Evolutionary conservation across 495 filamentous ascomycete species (phyloP).

Genomic region (Trichoderma reesei): DNA sequence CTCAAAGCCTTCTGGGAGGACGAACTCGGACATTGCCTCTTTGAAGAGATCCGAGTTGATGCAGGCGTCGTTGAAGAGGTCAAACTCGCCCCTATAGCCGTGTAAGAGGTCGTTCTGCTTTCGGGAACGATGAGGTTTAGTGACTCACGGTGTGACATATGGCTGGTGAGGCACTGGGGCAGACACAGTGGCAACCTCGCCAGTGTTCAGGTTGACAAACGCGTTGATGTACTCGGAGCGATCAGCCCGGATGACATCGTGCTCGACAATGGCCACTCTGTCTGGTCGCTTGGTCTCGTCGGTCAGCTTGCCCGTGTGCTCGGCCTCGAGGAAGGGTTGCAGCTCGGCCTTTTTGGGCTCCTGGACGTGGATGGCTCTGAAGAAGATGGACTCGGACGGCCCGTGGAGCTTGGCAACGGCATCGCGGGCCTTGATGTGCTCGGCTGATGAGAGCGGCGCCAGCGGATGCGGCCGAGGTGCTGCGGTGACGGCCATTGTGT

Average conservation of each 20-base stretch:
- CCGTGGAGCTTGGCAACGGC: slow-evolving; percentile 19
- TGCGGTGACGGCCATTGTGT: not conserved
- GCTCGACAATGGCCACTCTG: slow-evolving; percentile 53
- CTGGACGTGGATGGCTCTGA: slow-evolving; percentile 53
- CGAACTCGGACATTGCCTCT: slow-evolving; percentile 48
- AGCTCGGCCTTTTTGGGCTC: slow-evolving; percentile 54
- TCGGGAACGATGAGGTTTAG: not conserved
- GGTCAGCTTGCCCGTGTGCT: slow-evolving; percentile 28
- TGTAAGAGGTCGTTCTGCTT: not conserved
- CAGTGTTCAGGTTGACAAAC: slow-evolving; percentile 47
- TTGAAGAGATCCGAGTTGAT: slow-evolving; percentile 51
- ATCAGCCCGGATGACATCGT: slow-evolving; percentile 53
- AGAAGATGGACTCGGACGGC: slow-evolving; percentile 29
- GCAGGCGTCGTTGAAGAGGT: slow-evolving; percentile 51
- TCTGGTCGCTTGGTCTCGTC: slow-evolving; percentile 36
- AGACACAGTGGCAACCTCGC: slow-evolving; percentile 38
- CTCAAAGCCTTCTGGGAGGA: slow-evolving; percentile 52
- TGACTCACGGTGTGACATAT: slow-evolving; percentile 46
- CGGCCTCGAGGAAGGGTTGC: slow-evolving; percentile 32
- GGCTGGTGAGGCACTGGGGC: slow-evolving; percentile 53
- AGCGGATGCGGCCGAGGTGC: slow-evolving; percentile 9
- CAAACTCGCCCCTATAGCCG: slow-evolving; percentile 46
- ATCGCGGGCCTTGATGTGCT: slow-evolving; percentile 17
- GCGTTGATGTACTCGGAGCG: slow-evolving; percentile 53
- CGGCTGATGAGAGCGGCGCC: slow-evolving; percentile 9